Evolutionary conservation across 1,139 yeast genomes (phyloP), one percentile per base, ranked within the genome.

Genomic region (Yamadazyma trypodendri): DNA sequence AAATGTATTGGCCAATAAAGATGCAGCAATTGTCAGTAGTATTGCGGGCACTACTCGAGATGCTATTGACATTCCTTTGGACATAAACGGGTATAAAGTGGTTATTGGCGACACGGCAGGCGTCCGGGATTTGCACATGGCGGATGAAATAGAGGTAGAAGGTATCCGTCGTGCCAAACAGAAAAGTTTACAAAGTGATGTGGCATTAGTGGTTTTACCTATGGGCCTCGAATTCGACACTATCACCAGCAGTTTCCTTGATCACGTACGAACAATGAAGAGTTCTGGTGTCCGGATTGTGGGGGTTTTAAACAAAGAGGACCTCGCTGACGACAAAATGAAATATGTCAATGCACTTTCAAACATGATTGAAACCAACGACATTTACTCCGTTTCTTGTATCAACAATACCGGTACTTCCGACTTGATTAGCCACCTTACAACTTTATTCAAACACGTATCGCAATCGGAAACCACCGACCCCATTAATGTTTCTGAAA

Each of bases 21-120:
- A 90, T 28, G 87, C 90, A 10, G 95, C 97, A 0, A 89, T 92
- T 28, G 98, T 94, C 0, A 88, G 96, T 54, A 81, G 81, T 35
- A 77, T 86, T 3, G 95, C 96, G 1, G 99, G 99, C 0, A 92
- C 98, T 0, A 92, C 99, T 0, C 72, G 99, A 52, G 98, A 92
- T 56, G 68, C 87, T 0, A 75, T 94, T 15, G 95, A 89, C 48
- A 77, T 89, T 1, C 86, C 90, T 0, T 58, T 92, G 32, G 92
- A 90, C 54, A 77, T 92, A 8, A 75, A 77, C 28, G 98, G 98
- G 0, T 89, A 72, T 59, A 92, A 90, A 55, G 84, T 89, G 0
- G 71, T 88, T 2, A 60, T 90, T 21, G 88, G 95, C 2, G 98
- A 92, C 56, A 90, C 98, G 0, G 99, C 99, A 0, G 99, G 98